Conservation (phyloP, 495 filamentous ascomycete genomes). For the Daldinia vernicosa region DNA sequence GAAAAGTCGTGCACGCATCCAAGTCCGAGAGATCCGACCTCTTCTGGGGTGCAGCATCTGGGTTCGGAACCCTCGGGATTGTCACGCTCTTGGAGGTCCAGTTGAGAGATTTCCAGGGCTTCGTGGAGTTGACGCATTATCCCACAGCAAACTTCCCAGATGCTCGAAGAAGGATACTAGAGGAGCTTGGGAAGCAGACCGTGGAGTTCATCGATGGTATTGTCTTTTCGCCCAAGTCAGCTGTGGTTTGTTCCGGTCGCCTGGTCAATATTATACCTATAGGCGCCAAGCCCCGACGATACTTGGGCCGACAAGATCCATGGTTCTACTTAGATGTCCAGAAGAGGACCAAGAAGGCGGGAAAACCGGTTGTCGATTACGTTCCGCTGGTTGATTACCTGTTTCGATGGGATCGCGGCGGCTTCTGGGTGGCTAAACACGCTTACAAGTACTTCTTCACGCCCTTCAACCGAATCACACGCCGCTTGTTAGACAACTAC, state of each 20-base stretch:
- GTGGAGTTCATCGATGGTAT: slow-evolving; percentile 61
- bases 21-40: slow-evolving; percentile 58
- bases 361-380: slow-evolving; percentile 35
- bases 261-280: slow-evolving; percentile 51
- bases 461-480: slow-evolving; percentile 63
- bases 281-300: slow-evolving; percentile 46
- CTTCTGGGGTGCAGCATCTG: slow-evolving; percentile 65
- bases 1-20: slow-evolving; percentile 55
- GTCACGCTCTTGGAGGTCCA: slow-evolving; percentile 65
- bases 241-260: slow-evolving; percentile 62
- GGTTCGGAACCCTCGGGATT: slow-evolving; percentile 67
- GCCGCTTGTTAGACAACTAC: slow-evolving; percentile 61
- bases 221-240: slow-evolving; percentile 58
- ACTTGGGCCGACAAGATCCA: slow-evolving; percentile 55
- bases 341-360: slow-evolving; percentile 26
- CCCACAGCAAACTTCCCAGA: slow-evolving; percentile 48
- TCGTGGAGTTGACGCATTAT: slow-evolving; percentile 64
- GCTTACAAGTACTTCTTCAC: slow-evolving; percentile 61
- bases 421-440: slow-evolving; percentile 65
- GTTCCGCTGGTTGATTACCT: slow-evolving; percentile 65
- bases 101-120: slow-evolving; percentile 59
- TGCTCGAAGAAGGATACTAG: slow-evolving; percentile 43
- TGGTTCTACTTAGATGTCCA: slow-evolving; percentile 64
- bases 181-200: slow-evolving; percentile 35
- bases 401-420: slow-evolving; percentile 69